Evolutionary conservation across 139 green algal genomes (phyloP).

Genomic region (Pleodorina starrii): DNA sequence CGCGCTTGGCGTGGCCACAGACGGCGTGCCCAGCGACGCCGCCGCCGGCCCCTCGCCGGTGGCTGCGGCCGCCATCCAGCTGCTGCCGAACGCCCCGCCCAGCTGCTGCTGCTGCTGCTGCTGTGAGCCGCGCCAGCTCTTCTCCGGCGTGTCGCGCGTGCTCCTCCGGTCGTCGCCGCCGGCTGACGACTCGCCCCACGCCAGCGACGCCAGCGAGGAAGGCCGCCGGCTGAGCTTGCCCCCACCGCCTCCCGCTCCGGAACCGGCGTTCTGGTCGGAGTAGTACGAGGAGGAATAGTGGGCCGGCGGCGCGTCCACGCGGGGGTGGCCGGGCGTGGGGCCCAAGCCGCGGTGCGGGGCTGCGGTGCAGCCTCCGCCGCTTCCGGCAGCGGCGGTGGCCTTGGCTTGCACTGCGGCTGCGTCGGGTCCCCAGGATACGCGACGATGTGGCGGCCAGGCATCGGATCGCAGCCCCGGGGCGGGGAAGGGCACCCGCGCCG

Average conservation of each 20-base stretch:
- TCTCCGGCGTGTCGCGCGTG: background rate
- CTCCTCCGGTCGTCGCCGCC: background rate
- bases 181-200: background rate
- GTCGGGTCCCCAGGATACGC: background rate
- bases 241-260: too few relatives aligned
- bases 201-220: background rate
- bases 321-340: slow-evolving; percentile 5
- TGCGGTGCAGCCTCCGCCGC: background rate
- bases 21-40: background rate
- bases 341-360: background rate
- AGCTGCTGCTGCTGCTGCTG: background rate
- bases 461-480: background rate
- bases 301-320: background rate
- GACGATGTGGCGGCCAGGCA: background rate
- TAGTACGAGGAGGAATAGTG: background rate
- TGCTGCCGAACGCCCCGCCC: background rate
- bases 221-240: background rate
- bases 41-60: too few relatives aligned
- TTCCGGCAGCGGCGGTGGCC: background rate
- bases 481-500: slow-evolving; percentile 5
- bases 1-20: background rate
- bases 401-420: background rate
- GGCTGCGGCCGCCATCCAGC: background rate
- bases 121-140: background rate
- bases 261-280: background rate